Evolutionary conservation across 2,329 filamentous ascomycete species (phyloP), one percentile per base, ranked within the genome.

Genomic region (Lecanicillium sp.): DNA sequence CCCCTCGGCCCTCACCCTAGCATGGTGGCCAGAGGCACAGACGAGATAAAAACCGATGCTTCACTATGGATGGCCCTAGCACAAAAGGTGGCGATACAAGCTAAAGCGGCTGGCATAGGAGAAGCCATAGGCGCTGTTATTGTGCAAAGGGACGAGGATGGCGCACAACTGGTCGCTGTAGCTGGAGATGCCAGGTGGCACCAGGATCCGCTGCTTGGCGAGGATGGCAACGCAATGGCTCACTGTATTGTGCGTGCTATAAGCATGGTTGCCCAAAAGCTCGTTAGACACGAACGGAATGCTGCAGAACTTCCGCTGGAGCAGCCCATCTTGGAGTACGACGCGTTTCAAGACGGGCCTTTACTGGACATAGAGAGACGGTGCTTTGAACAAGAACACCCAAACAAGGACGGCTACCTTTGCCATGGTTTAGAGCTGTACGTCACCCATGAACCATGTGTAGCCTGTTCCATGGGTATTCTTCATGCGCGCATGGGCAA

Each of bases 381-480:
- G 39, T 74, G 81, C 45, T 85, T 79, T 52, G 66, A 70, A 35
- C 64, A 75, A 50, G 78, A 80, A 50, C 83, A 81, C 52, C 75
- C 73, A 29, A 75, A 70, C 47, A 73, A 76, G 22, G 85, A 87
- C 48, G 90, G 90, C 38, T 98, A 98, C 58, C 78, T 98, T 15
- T 96, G 90, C 63, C 87, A 94, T 48, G 85, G 87, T 39, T 73
- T 98, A 20, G 90, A 96, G 60, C 75, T 98, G 41, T 96, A 95
- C 63, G 71, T 94, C 44, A 95, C 89, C 3, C 89, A 96, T 55
- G 92, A 98, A 63, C 92, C 92, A 5, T 98, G 92, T 57, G 76
- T 94, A 43, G 94, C 94, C 76, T 98, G 92, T 63, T 87, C 85
- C 27, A 96, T 96, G 92, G 92, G 86, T 2, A 83, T 96, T 50